Percentiles rank a stretch among this genome's conserved stretches.
phyloP scores from a whole-genome alignment of 139 green algal genomes.

The Edaphochlamys debaryana region DNA sequence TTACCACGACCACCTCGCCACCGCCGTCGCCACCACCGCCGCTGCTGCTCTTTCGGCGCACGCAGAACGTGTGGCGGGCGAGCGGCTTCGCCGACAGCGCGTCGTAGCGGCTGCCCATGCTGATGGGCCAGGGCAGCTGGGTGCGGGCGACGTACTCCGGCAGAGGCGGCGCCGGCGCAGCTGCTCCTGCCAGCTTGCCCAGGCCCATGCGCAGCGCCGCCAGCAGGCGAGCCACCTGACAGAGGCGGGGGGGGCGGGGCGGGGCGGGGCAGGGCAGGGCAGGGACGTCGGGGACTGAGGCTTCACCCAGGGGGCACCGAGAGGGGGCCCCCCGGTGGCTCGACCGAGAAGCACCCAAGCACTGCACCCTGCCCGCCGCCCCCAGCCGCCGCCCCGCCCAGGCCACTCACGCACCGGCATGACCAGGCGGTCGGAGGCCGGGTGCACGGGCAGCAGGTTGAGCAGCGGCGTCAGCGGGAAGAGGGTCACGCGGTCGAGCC shows the following conservation, averaged over 20 bases:
- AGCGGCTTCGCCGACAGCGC: background rate
- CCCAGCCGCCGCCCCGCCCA: too few relatives aligned
- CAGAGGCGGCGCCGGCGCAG: background rate
- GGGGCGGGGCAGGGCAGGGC: too few relatives aligned
- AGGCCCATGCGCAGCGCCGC: background rate
- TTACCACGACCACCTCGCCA: background rate
- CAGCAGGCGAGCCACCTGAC: background rate
- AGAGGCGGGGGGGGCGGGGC: background rate
- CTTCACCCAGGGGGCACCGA: too few relatives aligned
- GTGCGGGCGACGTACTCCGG: too few relatives aligned
- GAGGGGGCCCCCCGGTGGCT: too few relatives aligned
- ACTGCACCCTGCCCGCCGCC: too few relatives aligned
- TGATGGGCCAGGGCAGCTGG: background rate
- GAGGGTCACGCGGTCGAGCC: background rate
- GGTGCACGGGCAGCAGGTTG: too few relatives aligned
- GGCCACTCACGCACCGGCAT: background rate
- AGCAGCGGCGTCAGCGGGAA: slow-evolving; percentile 13
- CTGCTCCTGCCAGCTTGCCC: background rate
- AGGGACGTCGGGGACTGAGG: background rate
- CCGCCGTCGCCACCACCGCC: too few relatives aligned
- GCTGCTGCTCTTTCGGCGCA: background rate
- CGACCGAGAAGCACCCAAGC: too few relatives aligned
- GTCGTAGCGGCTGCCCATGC: background rate
- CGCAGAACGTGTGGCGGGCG: background rate
- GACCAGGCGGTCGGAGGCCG: background rate